Conservation (phyloP, 179 eudicot genomes). For the Silene coronaria region DNA sequence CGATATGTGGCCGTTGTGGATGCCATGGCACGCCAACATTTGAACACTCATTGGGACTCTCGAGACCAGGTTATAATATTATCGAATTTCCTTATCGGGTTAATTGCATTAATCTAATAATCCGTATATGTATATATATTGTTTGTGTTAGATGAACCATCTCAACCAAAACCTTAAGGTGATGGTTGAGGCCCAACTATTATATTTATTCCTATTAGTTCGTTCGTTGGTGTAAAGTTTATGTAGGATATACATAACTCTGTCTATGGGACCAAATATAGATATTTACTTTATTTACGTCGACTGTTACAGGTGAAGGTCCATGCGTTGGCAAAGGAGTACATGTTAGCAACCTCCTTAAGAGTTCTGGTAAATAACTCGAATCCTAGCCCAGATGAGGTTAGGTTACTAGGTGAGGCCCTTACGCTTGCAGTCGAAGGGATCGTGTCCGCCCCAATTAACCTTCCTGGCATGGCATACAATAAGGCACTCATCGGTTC, state of each 20-base stretch:
- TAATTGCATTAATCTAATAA: too few relatives aligned
- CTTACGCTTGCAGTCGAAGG: background rate
- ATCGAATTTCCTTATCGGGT: too few relatives aligned
- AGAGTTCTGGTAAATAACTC: background rate
- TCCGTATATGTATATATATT: too few relatives aligned
- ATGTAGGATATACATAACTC: too few relatives aligned
- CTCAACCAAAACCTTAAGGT: too few relatives aligned
- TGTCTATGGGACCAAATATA: too few relatives aligned
- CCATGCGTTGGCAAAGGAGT: background rate
- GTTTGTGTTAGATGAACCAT: too few relatives aligned
- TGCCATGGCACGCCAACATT: background rate
- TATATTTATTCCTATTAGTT: too few relatives aligned
- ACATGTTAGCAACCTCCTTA: background rate
- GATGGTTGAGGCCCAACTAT: too few relatives aligned
- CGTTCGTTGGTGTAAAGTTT: too few relatives aligned
- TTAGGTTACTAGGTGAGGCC: background rate
- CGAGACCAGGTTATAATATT: background rate
- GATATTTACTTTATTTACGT: too few relatives aligned
- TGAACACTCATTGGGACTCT: background rate
- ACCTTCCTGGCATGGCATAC: background rate
- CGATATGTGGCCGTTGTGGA: background rate
- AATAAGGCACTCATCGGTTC: background rate
- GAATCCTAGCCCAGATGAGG: background rate
- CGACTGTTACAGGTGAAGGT: background rate
- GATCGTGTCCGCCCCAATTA: background rate